Conservation (phyloP, 495 filamentous ascomycete species). For the Trichoderma reesei region DNA sequence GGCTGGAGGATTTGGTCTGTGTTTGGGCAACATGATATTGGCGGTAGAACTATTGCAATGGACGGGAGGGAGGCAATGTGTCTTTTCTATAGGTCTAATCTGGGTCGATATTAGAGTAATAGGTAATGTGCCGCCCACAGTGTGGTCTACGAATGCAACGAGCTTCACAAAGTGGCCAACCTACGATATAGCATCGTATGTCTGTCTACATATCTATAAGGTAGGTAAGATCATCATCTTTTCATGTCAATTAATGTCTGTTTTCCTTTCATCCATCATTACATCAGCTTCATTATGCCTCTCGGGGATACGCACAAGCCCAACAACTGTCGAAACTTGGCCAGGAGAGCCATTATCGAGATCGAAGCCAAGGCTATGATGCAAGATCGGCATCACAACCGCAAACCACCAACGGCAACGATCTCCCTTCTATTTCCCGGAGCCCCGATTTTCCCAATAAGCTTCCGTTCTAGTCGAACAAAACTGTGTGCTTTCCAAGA, state of each 20-base stretch:
- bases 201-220: too few species aligned
- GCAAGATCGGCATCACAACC: slow-evolving; percentile 5
- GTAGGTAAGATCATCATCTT: too few species aligned
- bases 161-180: too few species aligned
- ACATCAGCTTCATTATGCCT: too few species aligned
- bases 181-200: too few species aligned
- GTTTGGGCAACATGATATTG: neutral
- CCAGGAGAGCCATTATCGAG: neutral
- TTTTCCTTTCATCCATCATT: too few species aligned
- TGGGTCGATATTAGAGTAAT: too few species aligned
- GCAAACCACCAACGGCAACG: neutral
- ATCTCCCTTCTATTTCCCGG: neutral
- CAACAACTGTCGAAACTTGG: neutral
- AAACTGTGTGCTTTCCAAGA: neutral
- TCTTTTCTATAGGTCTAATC: too few species aligned
- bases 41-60: neutral
- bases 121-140: too few species aligned
- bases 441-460: neutral
- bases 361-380: neutral
- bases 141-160: too few species aligned
- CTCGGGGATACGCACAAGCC: too few species aligned
- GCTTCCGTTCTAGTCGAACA: neutral
- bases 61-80: neutral
- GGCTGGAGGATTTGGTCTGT: neutral
- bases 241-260: too few species aligned